These are phyloP conservation scores for Botrytis squamosa DNA, from an alignment of 2,329 filamentous ascomycete species.

Conservation along the genomic window DNA sequence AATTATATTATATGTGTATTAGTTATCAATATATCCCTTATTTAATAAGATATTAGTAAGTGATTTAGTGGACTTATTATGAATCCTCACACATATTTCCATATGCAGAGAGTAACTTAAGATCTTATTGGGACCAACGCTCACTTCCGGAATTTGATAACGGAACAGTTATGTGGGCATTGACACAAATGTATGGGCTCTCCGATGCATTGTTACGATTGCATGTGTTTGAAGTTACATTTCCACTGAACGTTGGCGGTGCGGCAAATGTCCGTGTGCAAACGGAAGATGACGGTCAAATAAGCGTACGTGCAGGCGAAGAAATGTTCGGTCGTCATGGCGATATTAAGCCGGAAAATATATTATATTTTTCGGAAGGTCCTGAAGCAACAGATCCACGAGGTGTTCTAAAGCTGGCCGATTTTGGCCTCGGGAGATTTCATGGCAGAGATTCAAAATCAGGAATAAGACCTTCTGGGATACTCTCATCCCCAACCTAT, in stretches of 20 bases:
- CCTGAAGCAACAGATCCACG: slow-evolving; percentile 33
- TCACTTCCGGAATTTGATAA: slow-evolving; percentile 23
- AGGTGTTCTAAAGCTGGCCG: slow-evolving; percentile 28
- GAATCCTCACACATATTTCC: too few relatives aligned
- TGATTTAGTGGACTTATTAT: too few relatives aligned
- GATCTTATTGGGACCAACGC: slow-evolving; percentile 34
- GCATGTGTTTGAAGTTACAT: slow-evolving; percentile 31
- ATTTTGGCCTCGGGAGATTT: slow-evolving; percentile 35
- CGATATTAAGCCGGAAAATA: slow-evolving; percentile 33
- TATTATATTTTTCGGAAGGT: slow-evolving; percentile 31
- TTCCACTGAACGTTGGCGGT: slow-evolving; percentile 16
- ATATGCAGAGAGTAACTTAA: slow-evolving; percentile 33
- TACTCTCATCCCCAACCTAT: slow-evolving; percentile 38
- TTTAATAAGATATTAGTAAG: too few relatives aligned
- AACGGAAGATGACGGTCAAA: not conserved
- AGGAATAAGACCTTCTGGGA: slow-evolving; percentile 26
- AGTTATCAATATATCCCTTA: too few relatives aligned
- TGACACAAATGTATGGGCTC: slow-evolving; percentile 38
- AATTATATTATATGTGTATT: too few relatives aligned
- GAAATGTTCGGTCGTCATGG: slow-evolving; percentile 36
- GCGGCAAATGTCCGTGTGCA: slow-evolving; percentile 13
- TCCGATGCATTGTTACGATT: slow-evolving; percentile 31
- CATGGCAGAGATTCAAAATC: slow-evolving; percentile 40
- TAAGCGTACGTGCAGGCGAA: slow-evolving; percentile 25
- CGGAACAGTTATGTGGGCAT: slow-evolving; percentile 32